Evolutionary conservation across 208 protist genomes (phyloP), one percentile per base, ranked within the genome.

Genomic region (Acanthamoeba castellanii): DNA sequence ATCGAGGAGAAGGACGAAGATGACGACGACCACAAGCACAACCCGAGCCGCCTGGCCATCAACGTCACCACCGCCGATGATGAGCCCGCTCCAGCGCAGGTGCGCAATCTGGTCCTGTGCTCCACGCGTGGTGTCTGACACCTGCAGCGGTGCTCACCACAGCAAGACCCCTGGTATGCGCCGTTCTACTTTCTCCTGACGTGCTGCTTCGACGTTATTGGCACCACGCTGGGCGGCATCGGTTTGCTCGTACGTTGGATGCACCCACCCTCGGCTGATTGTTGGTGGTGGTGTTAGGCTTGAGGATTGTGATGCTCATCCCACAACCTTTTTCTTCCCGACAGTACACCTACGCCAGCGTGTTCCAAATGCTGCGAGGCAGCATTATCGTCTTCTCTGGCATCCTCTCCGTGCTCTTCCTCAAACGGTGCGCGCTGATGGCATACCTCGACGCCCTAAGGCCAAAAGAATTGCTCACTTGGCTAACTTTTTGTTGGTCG

Each of bases 371-470:
- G 87, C 87, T 92, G 22, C 55, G 87, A 47, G 87, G 87, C 32
- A 76, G 61, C 32, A 92, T 92, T 59, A 92, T 92, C 61, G 87
- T 92, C 42, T 92, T 92, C 64, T 76, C 87, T 3, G 87, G 87
- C 52, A 74, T 92, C 64, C 87, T 92, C 25, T 92, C 87, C n/a
- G 87, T 92, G 5, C 8, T 92, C 32, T 92, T 92, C 64, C 64
- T 92, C 61, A 92, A 92, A 55, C 87, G 87, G 87, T 88, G 25
- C 25, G 61, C 52, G 18, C 37, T 45, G 70, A 3, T 7, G 1
- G 7, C 70, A 1, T 14, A 3, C 37, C 1, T 47, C 20, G 2
- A 22, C 20, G 4, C n/a, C n/a, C 9, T 4, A 30, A 30, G 13
- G 68, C 32, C 32, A 4, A 11, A 11, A 22, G 32, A 11, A 14